A percentile compares a stretch with the other conserved stretches of the same genome.
phyloP scores from a whole-genome alignment of 2,329 filamentous ascomycete species.

The Botryosphaeria agaves region DNA sequence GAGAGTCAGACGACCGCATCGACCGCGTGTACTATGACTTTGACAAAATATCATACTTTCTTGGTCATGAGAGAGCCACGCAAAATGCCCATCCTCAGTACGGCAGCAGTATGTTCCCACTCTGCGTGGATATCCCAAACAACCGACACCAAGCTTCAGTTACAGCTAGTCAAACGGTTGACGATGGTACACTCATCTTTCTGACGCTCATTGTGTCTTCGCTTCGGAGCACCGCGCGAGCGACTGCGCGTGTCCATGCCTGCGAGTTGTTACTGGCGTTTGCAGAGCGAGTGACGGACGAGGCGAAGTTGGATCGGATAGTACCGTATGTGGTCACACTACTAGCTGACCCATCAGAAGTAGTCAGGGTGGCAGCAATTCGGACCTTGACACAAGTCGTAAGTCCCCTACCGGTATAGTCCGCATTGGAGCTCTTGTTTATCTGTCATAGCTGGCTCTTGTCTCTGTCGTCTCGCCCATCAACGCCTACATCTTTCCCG shows the following conservation, averaged over 20 bases:
- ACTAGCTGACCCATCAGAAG: constrained; percentile 64
- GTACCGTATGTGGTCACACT: constrained; percentile 77
- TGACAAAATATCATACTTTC: constrained; percentile 91
- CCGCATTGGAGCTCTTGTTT: constrained; percentile 3
- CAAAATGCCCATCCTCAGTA: constrained; percentile 27
- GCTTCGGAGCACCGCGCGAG: constrained; percentile 72
- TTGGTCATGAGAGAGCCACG: constrained; percentile 50
- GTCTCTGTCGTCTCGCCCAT: constrained; percentile 72
- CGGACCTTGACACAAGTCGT: constrained; percentile 71
- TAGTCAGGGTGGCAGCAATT: constrained; percentile 72
- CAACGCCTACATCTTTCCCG: constrained; percentile 49
- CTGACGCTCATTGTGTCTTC: constrained; percentile 78
- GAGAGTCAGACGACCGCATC: constrained; percentile 84
- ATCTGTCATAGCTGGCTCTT: constrained; percentile 41
- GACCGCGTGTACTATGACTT: constrained; percentile 88
- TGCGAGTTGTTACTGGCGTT: constrained; percentile 89
- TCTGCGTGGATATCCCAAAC: constrained; percentile 74
- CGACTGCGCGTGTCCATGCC: constrained; percentile 72
- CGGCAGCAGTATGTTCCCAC: constrained; percentile 51
- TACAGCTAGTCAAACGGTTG: constrained; percentile 42
- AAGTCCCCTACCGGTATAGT: constrained; percentile 6
- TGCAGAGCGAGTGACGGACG: constrained; percentile 77
- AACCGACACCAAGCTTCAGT: constrained; percentile 54
- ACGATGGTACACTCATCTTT: constrained; percentile 88
- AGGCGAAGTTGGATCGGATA: constrained; percentile 86